A percentile compares a stretch with the other conserved stretches of the same genome.
These are phyloP conservation scores for Zarea fungicola DNA, from an alignment of 2,329 filamentous ascomycete species.

Conservation along the genomic window DNA sequence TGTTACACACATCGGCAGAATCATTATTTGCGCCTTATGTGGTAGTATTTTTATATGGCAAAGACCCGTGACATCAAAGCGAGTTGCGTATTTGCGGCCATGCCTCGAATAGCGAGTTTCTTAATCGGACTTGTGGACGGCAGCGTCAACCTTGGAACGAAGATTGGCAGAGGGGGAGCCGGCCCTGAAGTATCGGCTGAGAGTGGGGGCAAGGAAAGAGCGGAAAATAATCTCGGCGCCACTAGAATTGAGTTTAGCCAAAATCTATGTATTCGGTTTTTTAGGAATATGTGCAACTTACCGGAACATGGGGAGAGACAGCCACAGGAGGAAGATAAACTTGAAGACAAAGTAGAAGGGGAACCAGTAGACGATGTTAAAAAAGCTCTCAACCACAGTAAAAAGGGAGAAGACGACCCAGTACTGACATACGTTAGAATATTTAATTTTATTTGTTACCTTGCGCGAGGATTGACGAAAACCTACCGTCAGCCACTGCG, in stretches of 20 bases:
- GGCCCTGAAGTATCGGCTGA: conserved; percentile 82
- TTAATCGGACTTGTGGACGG: conserved; percentile 65
- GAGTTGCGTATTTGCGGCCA: conserved; percentile 1
- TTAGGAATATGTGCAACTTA: conserved; percentile 44
- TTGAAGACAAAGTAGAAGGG: conserved; percentile 99
- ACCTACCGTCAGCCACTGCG: conserved; percentile 71
- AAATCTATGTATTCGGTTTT: neutral
- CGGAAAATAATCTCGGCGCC: conserved; percentile 96
- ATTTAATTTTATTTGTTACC: neutral
- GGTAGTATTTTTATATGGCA: neutral
- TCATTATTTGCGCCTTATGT: conserved; percentile 5
- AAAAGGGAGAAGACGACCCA: conserved; percentile 84
- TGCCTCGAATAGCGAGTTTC: conserved; percentile 8
- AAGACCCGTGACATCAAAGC: neutral
- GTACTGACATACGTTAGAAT: conserved; percentile 55
- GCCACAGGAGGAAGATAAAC: conserved; percentile 95
- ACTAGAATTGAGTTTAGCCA: conserved; percentile 41
- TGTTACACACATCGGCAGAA: neutral
- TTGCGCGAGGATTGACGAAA: neutral
- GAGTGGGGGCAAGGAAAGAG: conserved; percentile 86
- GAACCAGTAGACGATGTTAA: conserved; percentile 89
- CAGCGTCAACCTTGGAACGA: conserved; percentile 78
- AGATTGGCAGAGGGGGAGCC: conserved; percentile 80
- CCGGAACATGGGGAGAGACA: conserved; percentile 90
- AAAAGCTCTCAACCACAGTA: conserved; percentile 74